Evolutionary conservation across 371 early-diverging fungal species (phyloP).

Genomic region (Mortierella sp.): DNA sequence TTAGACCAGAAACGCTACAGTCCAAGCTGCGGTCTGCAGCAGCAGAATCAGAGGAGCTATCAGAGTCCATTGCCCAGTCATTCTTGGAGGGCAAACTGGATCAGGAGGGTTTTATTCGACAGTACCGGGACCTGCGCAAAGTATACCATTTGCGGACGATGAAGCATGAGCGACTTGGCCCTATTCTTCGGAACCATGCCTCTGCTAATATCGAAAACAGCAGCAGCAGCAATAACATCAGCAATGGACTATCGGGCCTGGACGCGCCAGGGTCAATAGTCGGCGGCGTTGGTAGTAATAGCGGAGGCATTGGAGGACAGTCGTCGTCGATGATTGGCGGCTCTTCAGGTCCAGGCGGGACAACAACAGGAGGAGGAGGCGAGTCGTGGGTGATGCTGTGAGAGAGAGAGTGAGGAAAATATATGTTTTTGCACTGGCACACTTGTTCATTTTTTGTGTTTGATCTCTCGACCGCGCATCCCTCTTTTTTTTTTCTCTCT

Average conservation of each 20-base stretch:
- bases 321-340: conserved; percentile 4
- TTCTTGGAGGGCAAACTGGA: conserved; percentile 73
- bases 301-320: conserved; percentile 2
- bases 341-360: conserved; percentile 16
- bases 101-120: conserved; percentile 71
- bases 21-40: conserved; percentile 68
- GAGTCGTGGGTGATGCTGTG: conserved; percentile 25
- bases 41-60: conserved; percentile 74
- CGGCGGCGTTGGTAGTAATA: conserved; percentile 2
- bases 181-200: conserved; percentile 36
- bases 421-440: too few species aligned
- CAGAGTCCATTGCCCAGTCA: conserved; percentile 72
- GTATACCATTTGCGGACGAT: conserved; percentile 75
- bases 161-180: conserved; percentile 67
- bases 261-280: conserved; percentile 22
- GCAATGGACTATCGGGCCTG: conserved; percentile 7
- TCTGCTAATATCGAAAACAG: not conserved
- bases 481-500: too few species aligned
- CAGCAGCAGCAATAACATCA: not conserved
- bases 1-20: conserved; percentile 70
- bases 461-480: too few species aligned
- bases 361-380: not conserved
- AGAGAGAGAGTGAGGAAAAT: conserved; percentile 1
- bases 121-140: conserved; percentile 72
- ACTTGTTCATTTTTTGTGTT: too few species aligned